Evolutionary conservation across 1,284 basidiomycete genomes (phyloP).

Genomic region (Tremellales sp.): DNA sequence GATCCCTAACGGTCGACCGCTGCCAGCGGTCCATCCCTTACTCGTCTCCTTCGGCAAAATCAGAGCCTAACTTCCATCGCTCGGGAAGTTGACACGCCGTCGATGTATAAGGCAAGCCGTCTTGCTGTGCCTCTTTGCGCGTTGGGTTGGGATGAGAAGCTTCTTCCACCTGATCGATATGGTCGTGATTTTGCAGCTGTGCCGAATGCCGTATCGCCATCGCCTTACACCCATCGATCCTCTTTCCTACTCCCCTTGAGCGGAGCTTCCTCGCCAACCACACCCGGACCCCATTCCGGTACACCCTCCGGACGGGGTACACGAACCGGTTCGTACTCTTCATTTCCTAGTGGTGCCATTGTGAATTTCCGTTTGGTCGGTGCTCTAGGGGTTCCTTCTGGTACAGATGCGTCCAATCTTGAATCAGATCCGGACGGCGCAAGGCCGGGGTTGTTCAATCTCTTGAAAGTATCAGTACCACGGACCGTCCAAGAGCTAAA

Average conservation of each 20-base stretch:
- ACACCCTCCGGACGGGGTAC: conserved; percentile 75
- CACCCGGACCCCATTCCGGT: conserved; percentile 85
- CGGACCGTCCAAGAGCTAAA: not conserved
- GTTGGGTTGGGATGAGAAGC: too few species aligned
- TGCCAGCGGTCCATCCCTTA: too few species aligned
- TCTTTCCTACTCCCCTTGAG: conserved; percentile 38
- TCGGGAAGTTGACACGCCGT: too few species aligned
- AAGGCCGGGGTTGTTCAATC: conserved; percentile 13
- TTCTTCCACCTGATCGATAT: too few species aligned
- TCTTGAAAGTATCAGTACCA: conserved; percentile 1
- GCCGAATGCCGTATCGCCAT: too few species aligned
- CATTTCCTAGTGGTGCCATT: conserved; percentile 39
- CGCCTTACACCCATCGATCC: conserved; percentile 41
- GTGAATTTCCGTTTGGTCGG: conserved; percentile 22
- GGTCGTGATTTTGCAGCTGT: too few species aligned
- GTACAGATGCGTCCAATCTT: not conserved
- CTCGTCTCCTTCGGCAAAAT: too few species aligned
- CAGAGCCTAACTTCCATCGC: too few species aligned
- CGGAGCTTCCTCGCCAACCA: conserved; percentile 42
- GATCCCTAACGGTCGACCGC: too few species aligned
- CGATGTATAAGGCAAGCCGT: too few species aligned
- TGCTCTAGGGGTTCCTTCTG: not conserved
- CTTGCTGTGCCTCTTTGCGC: too few species aligned
- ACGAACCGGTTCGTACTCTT: conserved; percentile 84
- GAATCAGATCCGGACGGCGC: not conserved